A percentile compares a stretch with the other conserved stretches of the same genome.
These are phyloP conservation scores for Eleusine indica DNA, from an alignment of 176 grass and related monocot species.

Conservation along the genomic window DNA sequence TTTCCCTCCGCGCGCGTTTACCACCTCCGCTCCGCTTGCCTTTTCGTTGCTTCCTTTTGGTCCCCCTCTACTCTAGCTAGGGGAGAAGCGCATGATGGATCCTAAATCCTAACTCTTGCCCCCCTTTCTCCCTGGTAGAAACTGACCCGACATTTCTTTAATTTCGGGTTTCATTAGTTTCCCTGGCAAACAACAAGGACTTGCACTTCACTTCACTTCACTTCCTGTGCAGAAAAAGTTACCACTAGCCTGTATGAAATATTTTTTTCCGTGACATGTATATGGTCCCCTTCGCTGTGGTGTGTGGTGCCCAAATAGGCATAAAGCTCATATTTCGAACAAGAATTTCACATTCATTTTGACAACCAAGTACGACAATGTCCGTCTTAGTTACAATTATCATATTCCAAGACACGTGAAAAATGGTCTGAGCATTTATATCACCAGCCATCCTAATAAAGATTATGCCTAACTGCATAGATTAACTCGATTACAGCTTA, in stretches of 20 bases:
- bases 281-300: neutral
- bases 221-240: neutral
- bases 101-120: slow-evolving; percentile 36
- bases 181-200: slow-evolving; percentile 31
- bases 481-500: no score
- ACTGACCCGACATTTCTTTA: slow-evolving; percentile 42
- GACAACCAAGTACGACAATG: neutral
- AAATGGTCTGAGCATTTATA: neutral
- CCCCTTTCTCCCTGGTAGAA: slow-evolving; percentile 32
- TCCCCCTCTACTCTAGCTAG: slow-evolving; percentile 19
- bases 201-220: neutral
- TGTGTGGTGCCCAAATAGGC: no score
- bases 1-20: neutral
- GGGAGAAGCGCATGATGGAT: slow-evolving; percentile 21
- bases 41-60: slow-evolving; percentile 29
- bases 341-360: neutral
- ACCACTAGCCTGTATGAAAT: neutral
- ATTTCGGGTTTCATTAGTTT: neutral
- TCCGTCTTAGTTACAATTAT: neutral
- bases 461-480: no score
- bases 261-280: neutral
- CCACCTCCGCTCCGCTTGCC: neutral
- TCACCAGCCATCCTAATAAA: no score
- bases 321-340: neutral
- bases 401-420: neutral